Evolutionary conservation across 257 asterid species (phyloP), one percentile per base, ranked within the genome.

Genomic region (Salvia hispanica): DNA sequence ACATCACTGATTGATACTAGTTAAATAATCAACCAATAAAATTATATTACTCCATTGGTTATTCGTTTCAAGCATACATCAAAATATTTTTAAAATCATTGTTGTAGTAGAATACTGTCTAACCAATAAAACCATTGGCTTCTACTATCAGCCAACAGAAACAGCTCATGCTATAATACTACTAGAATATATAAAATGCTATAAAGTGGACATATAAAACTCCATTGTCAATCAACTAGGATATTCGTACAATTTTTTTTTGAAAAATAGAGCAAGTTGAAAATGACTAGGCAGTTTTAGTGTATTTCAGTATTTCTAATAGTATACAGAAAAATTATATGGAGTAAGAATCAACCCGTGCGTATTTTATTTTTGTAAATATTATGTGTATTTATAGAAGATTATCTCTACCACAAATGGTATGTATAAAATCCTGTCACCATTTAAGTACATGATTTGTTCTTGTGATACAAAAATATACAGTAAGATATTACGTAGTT

Each of bases 131-230:
- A 59, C 74, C 46, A 60, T 70, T 68, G 69, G 55, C 25, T 47
- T 54, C 45, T 47, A 45, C 45, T 18, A 48, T 50, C 69, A 28
- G 69, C 69, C 69, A 60, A 52, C 69, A 48, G 69, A 70, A 37
- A 39, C 62, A 70, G 18, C 34, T 21, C 25, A 59, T n/a, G n/a
- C n/a, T n/a, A n/a, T n/a, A n/a, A n/a, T n/a, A n/a, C n/a, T n/a
- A n/a, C n/a, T n/a, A n/a, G n/a, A n/a, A n/a, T n/a, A n/a, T n/a
- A n/a, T n/a, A n/a, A n/a, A n/a, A n/a, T n/a, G n/a, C n/a, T n/a
- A 31, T 9, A 14, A 31, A 63, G 8, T 39, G 16, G 4, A 37
- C 28, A 14, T 3, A 37, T 3, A 15, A 8, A 0, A 61, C 21
- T 10, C 5, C 2, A 43, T 5, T 61, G 8, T 61, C 18, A 40